Conservation (phyloP, 352 stramenopile genomes). For the Pythium apleroticum region DNA sequence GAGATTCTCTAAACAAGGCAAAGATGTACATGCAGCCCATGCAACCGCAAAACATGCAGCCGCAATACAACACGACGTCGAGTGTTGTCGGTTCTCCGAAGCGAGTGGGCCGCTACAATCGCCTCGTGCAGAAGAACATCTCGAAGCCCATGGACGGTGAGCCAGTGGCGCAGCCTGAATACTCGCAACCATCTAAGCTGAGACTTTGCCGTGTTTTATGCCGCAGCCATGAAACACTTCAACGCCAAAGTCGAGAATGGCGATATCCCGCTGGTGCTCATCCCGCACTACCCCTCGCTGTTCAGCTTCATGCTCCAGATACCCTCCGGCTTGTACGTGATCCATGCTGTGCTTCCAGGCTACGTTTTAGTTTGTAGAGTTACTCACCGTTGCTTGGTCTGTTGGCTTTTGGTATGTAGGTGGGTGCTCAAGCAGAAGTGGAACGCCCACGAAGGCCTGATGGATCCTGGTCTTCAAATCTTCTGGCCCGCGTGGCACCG, state of each 20-base stretch:
- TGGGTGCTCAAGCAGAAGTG: constrained; percentile 85
- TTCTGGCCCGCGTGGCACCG: constrained; percentile 79
- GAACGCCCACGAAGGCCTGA: constrained; percentile 76
- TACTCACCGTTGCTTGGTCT: too few relatives aligned
- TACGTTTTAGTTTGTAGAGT: too few relatives aligned
- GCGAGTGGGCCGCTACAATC: constrained; percentile 35
- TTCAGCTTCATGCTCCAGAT: constrained; percentile 57
- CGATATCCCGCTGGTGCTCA: constrained; percentile 66
- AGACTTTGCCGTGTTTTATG: background rate
- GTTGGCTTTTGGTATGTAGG: background rate
- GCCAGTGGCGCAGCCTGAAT: too few relatives aligned
- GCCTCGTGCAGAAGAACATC: constrained; percentile 58
- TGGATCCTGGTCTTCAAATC: constrained; percentile 75
- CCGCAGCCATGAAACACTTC: constrained; percentile 47
- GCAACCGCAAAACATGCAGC: constrained; percentile 15
- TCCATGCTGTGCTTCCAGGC: too few relatives aligned
- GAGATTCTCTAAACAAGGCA: background rate
- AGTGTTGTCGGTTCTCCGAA: constrained; percentile 10
- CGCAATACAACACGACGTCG: constrained; percentile 11
- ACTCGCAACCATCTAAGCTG: too few relatives aligned
- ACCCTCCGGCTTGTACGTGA: constrained; percentile 49
- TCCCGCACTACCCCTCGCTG: constrained; percentile 48
- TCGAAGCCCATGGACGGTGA: constrained; percentile 47
- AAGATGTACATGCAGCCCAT: constrained; percentile 11
- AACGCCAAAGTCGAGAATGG: constrained; percentile 40